Evolutionary conservation across 805 yeast genomes (phyloP).

Genomic region (Trichomonascus vanleenenianus): DNA sequence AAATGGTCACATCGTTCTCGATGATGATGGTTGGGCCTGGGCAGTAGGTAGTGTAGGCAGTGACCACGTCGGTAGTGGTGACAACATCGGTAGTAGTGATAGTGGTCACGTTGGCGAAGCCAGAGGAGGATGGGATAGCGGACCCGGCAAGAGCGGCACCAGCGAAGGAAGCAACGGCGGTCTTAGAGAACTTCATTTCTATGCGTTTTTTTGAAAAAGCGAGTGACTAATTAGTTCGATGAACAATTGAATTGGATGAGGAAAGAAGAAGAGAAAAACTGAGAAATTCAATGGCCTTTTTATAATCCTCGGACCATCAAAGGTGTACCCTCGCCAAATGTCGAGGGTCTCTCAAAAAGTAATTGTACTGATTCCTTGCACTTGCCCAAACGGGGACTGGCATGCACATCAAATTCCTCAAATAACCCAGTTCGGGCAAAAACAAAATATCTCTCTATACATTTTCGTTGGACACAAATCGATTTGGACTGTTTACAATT

Average conservation of each 20-base stretch:
- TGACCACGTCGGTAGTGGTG: slow-evolving; percentile 40
- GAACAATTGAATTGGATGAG: slow-evolving; percentile 6
- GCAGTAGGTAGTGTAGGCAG: slow-evolving; percentile 76
- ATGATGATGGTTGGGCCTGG: slow-evolving; percentile 62
- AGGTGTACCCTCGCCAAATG: no score
- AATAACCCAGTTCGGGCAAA: no score
- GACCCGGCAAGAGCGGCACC: neutral
- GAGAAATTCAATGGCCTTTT: neutral
- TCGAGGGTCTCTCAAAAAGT: no score
- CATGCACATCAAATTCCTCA: no score
- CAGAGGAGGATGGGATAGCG: slow-evolving; percentile 19
- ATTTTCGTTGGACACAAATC: no score
- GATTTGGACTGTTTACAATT: no score
- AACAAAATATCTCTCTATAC: no score
- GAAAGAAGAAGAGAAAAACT: slow-evolving; percentile 5
- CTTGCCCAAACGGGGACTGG: no score
- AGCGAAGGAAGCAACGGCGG: slow-evolving; percentile 9
- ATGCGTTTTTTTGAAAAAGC: slow-evolving; percentile 6
- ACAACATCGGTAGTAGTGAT: slow-evolving; percentile 31
- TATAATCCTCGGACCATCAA: slow-evolving; percentile 4
- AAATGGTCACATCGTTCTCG: slow-evolving; percentile 61
- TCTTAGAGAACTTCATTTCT: slow-evolving; percentile 21
- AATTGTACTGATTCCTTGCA: no score
- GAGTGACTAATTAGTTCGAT: slow-evolving; percentile 12
- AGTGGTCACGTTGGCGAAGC: slow-evolving; percentile 40